Evolutionary conservation across 2,329 filamentous ascomycete species (phyloP).

Genomic region (Lachnellula suecica): DNA sequence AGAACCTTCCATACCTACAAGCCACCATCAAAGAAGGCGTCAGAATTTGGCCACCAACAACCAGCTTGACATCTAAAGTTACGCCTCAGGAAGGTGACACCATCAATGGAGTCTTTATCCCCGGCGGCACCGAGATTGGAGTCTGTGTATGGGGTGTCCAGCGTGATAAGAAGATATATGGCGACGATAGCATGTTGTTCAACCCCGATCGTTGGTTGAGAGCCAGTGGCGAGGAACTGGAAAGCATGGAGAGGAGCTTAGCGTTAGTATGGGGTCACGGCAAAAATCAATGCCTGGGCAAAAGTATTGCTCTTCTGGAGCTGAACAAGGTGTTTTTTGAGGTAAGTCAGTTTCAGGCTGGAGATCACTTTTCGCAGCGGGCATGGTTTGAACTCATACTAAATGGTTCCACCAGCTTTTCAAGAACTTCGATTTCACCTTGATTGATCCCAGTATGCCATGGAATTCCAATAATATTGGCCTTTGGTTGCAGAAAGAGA

Average conservation of each 20-base stretch:
- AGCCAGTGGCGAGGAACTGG: slow-evolving; percentile 13
- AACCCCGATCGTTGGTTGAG: slow-evolving; percentile 50
- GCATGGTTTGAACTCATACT: background rate
- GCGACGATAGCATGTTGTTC: slow-evolving; percentile 40
- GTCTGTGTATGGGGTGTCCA: slow-evolving; percentile 36
- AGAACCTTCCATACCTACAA: slow-evolving; percentile 44
- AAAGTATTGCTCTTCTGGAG: slow-evolving; percentile 48
- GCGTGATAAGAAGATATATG: slow-evolving; percentile 36
- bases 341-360: slow-evolving; percentile 34
- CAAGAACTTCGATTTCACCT: slow-evolving; percentile 14
- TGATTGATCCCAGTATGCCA: slow-evolving; percentile 15
- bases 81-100: slow-evolving; percentile 16
- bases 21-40: slow-evolving; percentile 50
- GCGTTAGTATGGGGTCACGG: slow-evolving; percentile 47
- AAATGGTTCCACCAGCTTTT: background rate
- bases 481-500: slow-evolving; percentile 11
- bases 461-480: slow-evolving; percentile 15
- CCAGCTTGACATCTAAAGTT: slow-evolving; percentile 23
- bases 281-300: slow-evolving; percentile 45
- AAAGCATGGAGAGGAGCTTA: slow-evolving; percentile 39
- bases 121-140: slow-evolving; percentile 19
- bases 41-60: slow-evolving; percentile 44
- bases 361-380: background rate
- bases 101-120: slow-evolving; percentile 15
- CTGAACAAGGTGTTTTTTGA: slow-evolving; percentile 48